Percentiles rank a stretch among this genome's conserved stretches.
Evolutionary conservation across 768 basidiomycete genomes (phyloP).

Genomic region (Tylopilus sp.): DNA sequence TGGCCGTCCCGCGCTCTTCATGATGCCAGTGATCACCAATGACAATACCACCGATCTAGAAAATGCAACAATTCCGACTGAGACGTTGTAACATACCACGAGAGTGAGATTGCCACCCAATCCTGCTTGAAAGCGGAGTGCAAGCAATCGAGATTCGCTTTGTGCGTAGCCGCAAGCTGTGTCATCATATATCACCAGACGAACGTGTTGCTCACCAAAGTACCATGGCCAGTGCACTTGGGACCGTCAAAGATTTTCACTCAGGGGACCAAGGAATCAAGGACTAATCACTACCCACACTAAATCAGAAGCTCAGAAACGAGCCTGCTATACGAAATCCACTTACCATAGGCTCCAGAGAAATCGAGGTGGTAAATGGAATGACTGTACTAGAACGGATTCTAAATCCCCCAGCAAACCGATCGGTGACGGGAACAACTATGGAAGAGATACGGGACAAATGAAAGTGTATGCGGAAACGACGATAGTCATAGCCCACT

Average conservation of each 20-base stretch:
- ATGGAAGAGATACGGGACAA: slow-evolving; percentile 66
- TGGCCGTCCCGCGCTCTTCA: no score
- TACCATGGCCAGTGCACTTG: slow-evolving; percentile 56
- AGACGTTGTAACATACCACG: slow-evolving; percentile 37
- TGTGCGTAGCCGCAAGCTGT: slow-evolving; percentile 63
- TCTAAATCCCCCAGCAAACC: slow-evolving; percentile 51
- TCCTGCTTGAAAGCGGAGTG: slow-evolving; percentile 66
- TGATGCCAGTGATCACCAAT: no score
- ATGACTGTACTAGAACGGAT: slow-evolving; percentile 47
- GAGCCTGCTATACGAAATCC: no score
- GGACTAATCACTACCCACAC: slow-evolving; percentile 27
- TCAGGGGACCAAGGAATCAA: slow-evolving; percentile 53
- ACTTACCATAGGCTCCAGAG: slow-evolving; percentile 54
- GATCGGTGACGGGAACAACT: slow-evolving; percentile 59
- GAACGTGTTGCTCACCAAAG: slow-evolving; percentile 47
- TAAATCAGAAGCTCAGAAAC: not conserved
- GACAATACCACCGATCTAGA: no score
- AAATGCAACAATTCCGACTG: no score
- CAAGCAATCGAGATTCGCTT: slow-evolving; percentile 55
- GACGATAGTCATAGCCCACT: slow-evolving; percentile 64
- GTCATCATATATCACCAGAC: no score
- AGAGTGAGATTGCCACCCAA: slow-evolving; percentile 72
- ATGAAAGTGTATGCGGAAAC: slow-evolving; percentile 70
- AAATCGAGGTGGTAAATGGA: slow-evolving; percentile 59
- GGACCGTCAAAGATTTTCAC: slow-evolving; percentile 69